These are phyloP conservation scores for Aquilaria agallochum DNA, from an alignment of 441 rosid genomes.

Conservation along the genomic window DNA sequence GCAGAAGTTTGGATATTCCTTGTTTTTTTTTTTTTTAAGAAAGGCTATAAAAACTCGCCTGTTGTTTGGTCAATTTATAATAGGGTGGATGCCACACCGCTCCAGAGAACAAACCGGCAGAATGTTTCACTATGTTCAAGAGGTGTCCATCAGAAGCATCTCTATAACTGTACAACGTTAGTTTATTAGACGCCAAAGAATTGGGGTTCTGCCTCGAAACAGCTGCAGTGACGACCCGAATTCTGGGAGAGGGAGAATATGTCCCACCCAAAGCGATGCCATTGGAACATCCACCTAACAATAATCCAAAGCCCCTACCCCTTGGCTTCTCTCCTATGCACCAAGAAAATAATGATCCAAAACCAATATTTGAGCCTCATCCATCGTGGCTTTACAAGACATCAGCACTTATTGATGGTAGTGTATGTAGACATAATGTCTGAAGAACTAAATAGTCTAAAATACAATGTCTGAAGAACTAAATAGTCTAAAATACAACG, in stretches of 20 bases:
- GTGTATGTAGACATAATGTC: too few species aligned
- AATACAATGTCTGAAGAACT: too few species aligned
- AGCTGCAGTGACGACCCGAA: neutral
- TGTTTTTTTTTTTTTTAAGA: neutral
- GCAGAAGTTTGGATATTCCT: neutral
- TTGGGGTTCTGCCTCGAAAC: neutral
- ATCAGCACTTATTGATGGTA: too few species aligned
- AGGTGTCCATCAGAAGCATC: neutral
- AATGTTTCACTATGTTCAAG: constrained; percentile 9
- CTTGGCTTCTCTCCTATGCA: neutral
- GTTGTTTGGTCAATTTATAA: constrained; percentile 1
- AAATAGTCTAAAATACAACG: too few species aligned
- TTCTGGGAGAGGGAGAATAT: neutral
- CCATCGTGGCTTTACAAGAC: too few species aligned
- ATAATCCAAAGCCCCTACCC: neutral
- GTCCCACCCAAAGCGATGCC: too few species aligned
- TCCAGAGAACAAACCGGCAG: neutral
- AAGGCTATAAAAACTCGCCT: too few species aligned
- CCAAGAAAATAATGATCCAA: too few species aligned
- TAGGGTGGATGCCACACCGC: constrained; percentile 11
- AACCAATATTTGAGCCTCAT: too few species aligned
- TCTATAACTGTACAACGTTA: neutral
- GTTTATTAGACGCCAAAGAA: neutral
- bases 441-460: too few species aligned
- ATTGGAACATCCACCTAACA: neutral